phyloP scores from a whole-genome alignment of 768 basidiomycete species.

The Hortiboletus flavorubellus region DNA sequence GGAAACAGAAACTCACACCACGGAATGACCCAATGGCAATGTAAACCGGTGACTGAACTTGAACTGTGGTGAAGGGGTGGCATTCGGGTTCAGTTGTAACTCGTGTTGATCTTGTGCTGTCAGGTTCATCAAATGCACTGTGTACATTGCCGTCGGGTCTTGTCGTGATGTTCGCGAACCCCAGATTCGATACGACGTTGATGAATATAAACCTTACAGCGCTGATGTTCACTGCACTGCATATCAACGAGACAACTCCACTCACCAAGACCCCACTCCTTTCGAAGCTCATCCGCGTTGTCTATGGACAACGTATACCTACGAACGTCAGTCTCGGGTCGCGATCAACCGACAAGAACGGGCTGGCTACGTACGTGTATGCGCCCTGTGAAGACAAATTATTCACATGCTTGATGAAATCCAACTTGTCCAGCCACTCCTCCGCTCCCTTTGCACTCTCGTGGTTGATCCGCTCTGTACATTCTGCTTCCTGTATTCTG shows the following conservation, averaged over 20 bases:
- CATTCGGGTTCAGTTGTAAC: background rate
- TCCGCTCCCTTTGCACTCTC: background rate
- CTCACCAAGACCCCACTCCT: background rate
- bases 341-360: too few species aligned
- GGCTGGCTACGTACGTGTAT: background rate
- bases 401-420: slow-evolving; percentile 21
- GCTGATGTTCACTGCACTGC: too few species aligned
- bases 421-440: slow-evolving; percentile 2
- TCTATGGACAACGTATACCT: slow-evolving; percentile 15
- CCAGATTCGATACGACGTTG: background rate
- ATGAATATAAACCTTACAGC: background rate
- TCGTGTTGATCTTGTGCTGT: slow-evolving; percentile 28
- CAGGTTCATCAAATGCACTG: slow-evolving; percentile 27
- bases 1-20: slow-evolving; percentile 10
- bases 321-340: background rate
- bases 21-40: slow-evolving; percentile 13
- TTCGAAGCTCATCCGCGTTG: background rate
- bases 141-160: slow-evolving; percentile 17
- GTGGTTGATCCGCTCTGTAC: background rate
- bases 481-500: slow-evolving; percentile 5
- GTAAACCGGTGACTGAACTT: too few species aligned
- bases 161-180: slow-evolving; percentile 10
- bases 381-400: background rate
- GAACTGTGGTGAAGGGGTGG: too few species aligned
- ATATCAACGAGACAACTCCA: too few species aligned